Base-by-base conservation (phyloP, 371 early-diverging fungal species). In the Syncephalastrum monosporum region DNA sequence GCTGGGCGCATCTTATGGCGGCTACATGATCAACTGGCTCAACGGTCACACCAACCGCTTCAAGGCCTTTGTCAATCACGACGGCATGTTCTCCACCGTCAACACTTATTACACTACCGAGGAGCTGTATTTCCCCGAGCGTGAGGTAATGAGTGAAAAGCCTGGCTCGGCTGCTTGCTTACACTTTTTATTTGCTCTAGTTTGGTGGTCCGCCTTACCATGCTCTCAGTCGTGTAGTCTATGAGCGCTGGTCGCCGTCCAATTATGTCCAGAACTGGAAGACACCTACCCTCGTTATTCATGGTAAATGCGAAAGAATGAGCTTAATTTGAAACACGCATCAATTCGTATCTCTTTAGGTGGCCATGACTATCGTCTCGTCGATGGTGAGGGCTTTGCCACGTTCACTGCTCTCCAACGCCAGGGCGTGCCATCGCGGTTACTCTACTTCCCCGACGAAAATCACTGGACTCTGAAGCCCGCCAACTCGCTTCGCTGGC, bases 361-460 rank as follows among this genome's bases (percentile, higher is more conserved):
- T 38, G 82, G 72, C 21, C 74, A 66, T 33, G 87, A 90, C 66
- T 92, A 85, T 59, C 82, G 92, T 25, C 62, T 92, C 27, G 78
- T 84, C 4, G 78, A 83, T 23, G 75, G 81, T 24, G 91, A 91
- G 60, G 90, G 90, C 10, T 67, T 93, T 23, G 71, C 89, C 16
- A 81, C 91, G 0, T 93, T 92, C 63, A 91, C 92, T 1, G 92
- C 90, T 1, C 71, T 92, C 44, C 89, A 91, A 56, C 81, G 91
- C 51, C 85, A 77, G 60, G 84, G 86, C 12, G 71, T 92, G 47
- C 84, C 86, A 24, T 85, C 90, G 1, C 79, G 84, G 10, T 64
- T 92, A 19, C 58, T 93, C 16, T 89, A 90, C 57, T 93, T 91
- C 77, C 90, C 90, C 21, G 90, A 93, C 62, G 93, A 93, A 65